phyloP scores from a whole-genome alignment of 208 protist genomes.

The Wallacemonas sp. region DNA sequence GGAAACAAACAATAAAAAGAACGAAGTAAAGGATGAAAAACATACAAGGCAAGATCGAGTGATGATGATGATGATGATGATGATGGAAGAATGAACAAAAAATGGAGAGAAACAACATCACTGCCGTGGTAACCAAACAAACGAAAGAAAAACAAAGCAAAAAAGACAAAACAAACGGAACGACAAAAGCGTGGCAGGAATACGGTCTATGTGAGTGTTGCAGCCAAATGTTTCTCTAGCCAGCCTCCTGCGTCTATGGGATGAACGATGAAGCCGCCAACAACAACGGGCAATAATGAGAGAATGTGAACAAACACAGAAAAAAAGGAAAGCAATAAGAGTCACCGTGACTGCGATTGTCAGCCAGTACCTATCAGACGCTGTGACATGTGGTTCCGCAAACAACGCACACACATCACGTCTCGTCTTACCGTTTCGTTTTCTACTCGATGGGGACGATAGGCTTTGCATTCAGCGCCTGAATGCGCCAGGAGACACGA shows the following conservation, averaged over 20 bases:
- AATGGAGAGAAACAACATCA: conserved; percentile 13
- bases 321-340: too few species aligned
- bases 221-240: too few species aligned
- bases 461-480: conserved; percentile 35
- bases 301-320: too few species aligned
- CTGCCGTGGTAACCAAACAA: background rate
- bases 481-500: conserved; percentile 16
- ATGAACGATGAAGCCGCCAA: too few species aligned
- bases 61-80: background rate
- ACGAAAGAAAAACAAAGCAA: conserved; percentile 14
- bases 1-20: conserved; percentile 11
- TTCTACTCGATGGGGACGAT: conserved; percentile 43
- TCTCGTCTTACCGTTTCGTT: background rate
- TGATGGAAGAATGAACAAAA: background rate
- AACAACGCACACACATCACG: background rate
- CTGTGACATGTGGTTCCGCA: too few species aligned
- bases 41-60: background rate
- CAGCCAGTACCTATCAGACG: too few species aligned
- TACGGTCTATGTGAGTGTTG: too few species aligned
- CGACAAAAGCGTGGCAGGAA: too few species aligned
- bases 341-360: too few species aligned
- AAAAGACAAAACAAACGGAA: too few species aligned
- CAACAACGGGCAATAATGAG: too few species aligned
- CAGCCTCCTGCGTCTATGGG: too few species aligned
- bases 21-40: conserved; percentile 5